Percentiles rank a stretch among this genome's conserved stretches.
Evolutionary conservation across 305 asterid genomes (phyloP).

Genomic region (Fraxinus greggii): DNA sequence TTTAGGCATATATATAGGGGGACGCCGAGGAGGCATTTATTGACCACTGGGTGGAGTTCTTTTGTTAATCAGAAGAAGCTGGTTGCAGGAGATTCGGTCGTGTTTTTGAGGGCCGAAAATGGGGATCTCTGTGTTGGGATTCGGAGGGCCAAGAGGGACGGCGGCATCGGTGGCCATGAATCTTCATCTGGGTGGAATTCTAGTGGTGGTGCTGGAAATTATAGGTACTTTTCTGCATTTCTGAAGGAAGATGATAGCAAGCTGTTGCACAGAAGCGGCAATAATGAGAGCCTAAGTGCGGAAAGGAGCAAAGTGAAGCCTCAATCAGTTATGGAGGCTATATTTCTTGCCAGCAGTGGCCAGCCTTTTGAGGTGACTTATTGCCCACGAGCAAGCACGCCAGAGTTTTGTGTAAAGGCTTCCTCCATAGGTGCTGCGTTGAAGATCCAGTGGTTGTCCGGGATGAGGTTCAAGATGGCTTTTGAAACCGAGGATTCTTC

Average conservation of each 20-base stretch:
- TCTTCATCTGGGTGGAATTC: constrained; percentile 50
- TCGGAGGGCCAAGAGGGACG: constrained; percentile 52
- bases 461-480: constrained; percentile 94
- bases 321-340: constrained; percentile 71
- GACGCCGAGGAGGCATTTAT: constrained; percentile 66
- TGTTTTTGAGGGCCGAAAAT: constrained; percentile 53
- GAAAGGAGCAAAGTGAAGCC: constrained; percentile 68
- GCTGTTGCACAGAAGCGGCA: constrained; percentile 29
- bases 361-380: constrained; percentile 77
- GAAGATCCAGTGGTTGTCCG: constrained; percentile 74
- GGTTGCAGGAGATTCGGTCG: constrained; percentile 67
- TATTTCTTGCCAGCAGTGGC: constrained; percentile 71
- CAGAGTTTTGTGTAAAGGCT: constrained; percentile 80
- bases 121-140: constrained; percentile 70
- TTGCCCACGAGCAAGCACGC: constrained; percentile 79
- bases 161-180: constrained; percentile 37
- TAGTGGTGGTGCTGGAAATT: constrained; percentile 36
- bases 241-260: constrained; percentile 51
- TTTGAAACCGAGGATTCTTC: constrained; percentile 87
- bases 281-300: constrained; percentile 34
- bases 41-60: constrained; percentile 72
- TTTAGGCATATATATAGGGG: constrained; percentile 69
- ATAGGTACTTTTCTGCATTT: constrained; percentile 37
- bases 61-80: constrained; percentile 70
- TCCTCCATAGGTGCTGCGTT: constrained; percentile 61